A percentile compares a stretch with the other conserved stretches of the same genome.
Conservation (phyloP, 2,329 filamentous ascomycete genomes). For the Plenodomus tracheiphilus region DNA sequence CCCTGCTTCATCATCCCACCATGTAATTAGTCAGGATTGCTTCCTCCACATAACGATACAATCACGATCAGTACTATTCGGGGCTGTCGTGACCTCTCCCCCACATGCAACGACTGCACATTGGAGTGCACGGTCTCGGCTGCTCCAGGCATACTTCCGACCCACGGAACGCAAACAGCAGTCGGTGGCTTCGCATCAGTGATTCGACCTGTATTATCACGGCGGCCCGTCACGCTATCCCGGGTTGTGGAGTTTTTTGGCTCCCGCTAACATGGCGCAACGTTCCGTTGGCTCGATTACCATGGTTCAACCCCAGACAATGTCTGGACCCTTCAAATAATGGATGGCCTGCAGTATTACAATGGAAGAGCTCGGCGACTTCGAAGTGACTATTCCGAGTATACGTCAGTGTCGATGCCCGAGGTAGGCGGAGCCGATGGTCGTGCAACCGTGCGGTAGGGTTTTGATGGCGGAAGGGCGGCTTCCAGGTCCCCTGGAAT, state of each 20-base stretch:
- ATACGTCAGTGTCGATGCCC: not conserved
- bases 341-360: not conserved
- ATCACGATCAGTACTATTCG: not conserved
- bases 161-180: not conserved
- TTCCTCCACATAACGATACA: not conserved
- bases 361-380: not conserved
- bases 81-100: not conserved
- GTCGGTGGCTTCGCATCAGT: not conserved
- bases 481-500: not conserved
- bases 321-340: not conserved
- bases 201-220: not conserved
- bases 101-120: not conserved
- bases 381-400: not conserved
- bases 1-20: not conserved
- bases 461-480: not conserved
- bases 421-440: not conserved
- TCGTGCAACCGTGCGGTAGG: not conserved
- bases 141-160: not conserved
- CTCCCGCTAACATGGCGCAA: not conserved
- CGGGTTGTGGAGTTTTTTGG: not conserved
- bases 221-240: conserved; percentile 1
- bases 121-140: not conserved
- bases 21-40: not conserved
- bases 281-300: conserved; percentile 1
- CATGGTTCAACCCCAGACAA: not conserved